phyloP scores from a whole-genome alignment of 2,329 filamentous ascomycete species.

The Nothophoma quercina region DNA sequence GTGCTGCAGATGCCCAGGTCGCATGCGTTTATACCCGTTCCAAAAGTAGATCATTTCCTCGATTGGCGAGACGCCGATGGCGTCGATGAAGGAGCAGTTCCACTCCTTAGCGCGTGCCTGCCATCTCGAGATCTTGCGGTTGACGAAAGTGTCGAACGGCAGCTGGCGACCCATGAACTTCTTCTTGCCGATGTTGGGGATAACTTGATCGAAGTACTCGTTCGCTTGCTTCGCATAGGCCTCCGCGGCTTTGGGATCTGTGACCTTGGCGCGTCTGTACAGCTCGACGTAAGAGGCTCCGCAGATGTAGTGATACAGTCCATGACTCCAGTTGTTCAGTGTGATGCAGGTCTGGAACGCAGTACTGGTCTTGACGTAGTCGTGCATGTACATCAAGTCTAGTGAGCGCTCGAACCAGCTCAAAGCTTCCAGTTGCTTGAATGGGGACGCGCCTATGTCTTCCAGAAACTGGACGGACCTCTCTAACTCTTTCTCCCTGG shows the following conservation, averaged over 20 bases:
- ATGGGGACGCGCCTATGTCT: constrained; percentile 68
- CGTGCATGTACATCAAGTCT: constrained; percentile 78
- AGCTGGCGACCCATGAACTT: constrained; percentile 88
- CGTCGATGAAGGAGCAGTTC: constrained; percentile 74
- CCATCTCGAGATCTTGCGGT: constrained; percentile 88
- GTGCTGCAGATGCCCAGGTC: constrained; percentile 66
- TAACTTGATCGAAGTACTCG: constrained; percentile 74
- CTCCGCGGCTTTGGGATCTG: constrained; percentile 53
- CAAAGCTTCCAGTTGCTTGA: constrained; percentile 88
- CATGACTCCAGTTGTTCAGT: constrained; percentile 85
- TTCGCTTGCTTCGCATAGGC: constrained; percentile 62
- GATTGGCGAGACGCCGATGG: constrained; percentile 78
- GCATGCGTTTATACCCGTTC: constrained; percentile 88
- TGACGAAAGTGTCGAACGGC: constrained; percentile 86
- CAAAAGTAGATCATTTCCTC: constrained; percentile 95
- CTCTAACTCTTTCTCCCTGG: constrained; percentile 70
- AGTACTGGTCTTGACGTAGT: constrained; percentile 76
- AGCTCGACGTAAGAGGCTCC: constrained; percentile 80
- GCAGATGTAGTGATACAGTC: constrained; percentile 88
- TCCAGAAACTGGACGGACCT: constrained; percentile 72
- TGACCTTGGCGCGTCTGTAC: constrained; percentile 69
- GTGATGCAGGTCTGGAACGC: constrained; percentile 68
- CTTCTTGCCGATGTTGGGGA: constrained; percentile 80
- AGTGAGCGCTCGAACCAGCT: constrained; percentile 85
- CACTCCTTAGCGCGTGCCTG: constrained; percentile 75